Conservation (phyloP, 164 flowering plant genomes). For the Umbellularia californica region DNA sequence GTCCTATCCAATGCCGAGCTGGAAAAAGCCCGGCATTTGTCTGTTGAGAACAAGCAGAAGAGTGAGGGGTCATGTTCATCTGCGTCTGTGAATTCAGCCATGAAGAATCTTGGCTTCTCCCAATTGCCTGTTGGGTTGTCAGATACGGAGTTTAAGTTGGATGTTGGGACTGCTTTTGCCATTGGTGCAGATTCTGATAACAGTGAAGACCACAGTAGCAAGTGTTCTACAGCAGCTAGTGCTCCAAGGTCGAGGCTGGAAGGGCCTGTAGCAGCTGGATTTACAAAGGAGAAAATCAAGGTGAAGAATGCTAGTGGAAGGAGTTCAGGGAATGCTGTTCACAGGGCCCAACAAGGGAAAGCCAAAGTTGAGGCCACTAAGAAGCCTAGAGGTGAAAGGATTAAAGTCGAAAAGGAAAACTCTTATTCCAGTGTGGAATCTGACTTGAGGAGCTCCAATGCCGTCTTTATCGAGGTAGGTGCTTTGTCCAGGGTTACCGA, state of each 20-base stretch:
- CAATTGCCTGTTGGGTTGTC: slow-evolving; percentile 18
- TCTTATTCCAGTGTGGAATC: slow-evolving; percentile 77
- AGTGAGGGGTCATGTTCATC: slow-evolving; percentile 33
- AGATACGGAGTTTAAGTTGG: slow-evolving; percentile 35
- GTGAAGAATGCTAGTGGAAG: slow-evolving; percentile 38
- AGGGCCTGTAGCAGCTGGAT: slow-evolving; percentile 15
- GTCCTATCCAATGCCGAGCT: slow-evolving; percentile 27
- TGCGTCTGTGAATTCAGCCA: slow-evolving; percentile 6
- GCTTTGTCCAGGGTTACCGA: slow-evolving; percentile 27
- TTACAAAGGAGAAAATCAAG: slow-evolving; percentile 37
- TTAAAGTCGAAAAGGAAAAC: slow-evolving; percentile 52
- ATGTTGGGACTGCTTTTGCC: slow-evolving; percentile 31
- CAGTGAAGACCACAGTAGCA: slow-evolving; percentile 71
- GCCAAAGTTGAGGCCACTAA: slow-evolving; percentile 39
- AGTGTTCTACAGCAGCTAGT: slow-evolving; percentile 67
- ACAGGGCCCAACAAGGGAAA: slow-evolving; percentile 33
- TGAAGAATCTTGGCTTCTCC: slow-evolving; percentile 3
- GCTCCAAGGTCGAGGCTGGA: slow-evolving; percentile 43
- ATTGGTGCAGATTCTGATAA: slow-evolving; percentile 54
- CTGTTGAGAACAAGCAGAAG: slow-evolving; percentile 28
- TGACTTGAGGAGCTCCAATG: slow-evolving; percentile 68
- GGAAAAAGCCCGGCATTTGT: slow-evolving; percentile 15
- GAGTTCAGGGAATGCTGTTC: slow-evolving; percentile 26
- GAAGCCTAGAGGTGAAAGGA: slow-evolving; percentile 59
- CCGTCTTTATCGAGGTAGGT: slow-evolving; percentile 23